Evolutionary conservation across 2,329 filamentous ascomycete genomes (phyloP).

Genomic region (Fusarium sp.): DNA sequence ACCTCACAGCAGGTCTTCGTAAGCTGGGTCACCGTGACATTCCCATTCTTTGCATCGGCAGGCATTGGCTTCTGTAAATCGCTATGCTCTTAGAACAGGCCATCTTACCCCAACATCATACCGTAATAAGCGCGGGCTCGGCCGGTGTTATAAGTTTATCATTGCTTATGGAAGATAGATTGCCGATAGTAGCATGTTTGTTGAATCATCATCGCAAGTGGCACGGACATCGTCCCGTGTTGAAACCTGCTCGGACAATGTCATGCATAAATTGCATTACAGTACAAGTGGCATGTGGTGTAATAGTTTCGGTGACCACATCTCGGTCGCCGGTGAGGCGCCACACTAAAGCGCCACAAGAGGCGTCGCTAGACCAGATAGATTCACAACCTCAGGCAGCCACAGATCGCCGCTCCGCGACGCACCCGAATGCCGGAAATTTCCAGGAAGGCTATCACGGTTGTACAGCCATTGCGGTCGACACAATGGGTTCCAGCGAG

Average conservation of each 20-base stretch:
- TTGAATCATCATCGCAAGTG: slow-evolving; percentile 1
- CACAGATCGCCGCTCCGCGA: slow-evolving; percentile 43
- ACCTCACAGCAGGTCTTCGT: background rate
- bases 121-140: slow-evolving; percentile 10
- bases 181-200: slow-evolving; percentile 19
- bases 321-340: slow-evolving; percentile 8
- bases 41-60: background rate
- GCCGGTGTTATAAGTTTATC: background rate
- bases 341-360: slow-evolving; percentile 33
- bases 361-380: slow-evolving; percentile 10
- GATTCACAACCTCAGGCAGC: slow-evolving; percentile 47
- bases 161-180: background rate
- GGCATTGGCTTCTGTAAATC: slow-evolving; percentile 2
- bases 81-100: slow-evolving; percentile 1
- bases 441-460: too few species aligned
- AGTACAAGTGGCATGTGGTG: background rate
- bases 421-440: too few species aligned
- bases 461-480: slow-evolving; percentile 51
- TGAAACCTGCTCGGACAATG: background rate
- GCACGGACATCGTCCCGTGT: slow-evolving; percentile 10
- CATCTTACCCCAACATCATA: slow-evolving; percentile 21
- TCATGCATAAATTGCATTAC: background rate
- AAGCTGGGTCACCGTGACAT: slow-evolving; percentile 6
- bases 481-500: slow-evolving; percentile 66
- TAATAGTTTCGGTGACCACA: slow-evolving; percentile 1